Base-by-base conservation (phyloP, 2,329 filamentous ascomycete genomes). In the Remersonia thermophila region DNA sequence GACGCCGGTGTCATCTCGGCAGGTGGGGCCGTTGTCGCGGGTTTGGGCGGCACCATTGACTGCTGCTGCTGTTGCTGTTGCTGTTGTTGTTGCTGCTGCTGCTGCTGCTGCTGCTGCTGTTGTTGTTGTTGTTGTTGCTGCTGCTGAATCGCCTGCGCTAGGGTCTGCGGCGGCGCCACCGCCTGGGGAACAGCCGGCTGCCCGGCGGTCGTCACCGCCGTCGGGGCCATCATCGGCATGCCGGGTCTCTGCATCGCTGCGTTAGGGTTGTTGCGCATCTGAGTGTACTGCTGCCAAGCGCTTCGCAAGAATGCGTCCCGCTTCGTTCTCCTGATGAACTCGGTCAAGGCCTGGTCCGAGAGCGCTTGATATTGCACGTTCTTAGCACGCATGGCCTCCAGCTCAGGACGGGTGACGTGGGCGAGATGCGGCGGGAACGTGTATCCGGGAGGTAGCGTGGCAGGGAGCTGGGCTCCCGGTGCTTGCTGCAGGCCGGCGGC, bases 331-430 rank as follows among this genome's bases (percentile, higher is more conserved):
- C 37, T 41, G 10, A 43, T 25, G 11, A 48, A 28, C 7, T 38
- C 35, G 7, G 39, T 7, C 4, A 46, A 7, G 2, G 17, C 7
- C 8, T 44, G 33, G 5, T 42, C 40, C 5, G 32, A 16, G 27
- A 42, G n/a, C 3, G 17, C 23, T 25, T 32, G 35, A 3, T 32
- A 33, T 23, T 46, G 48, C 3, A 47, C 42, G 6, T 52, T 39
- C n/a, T 33, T 42, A 16, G 43, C 46, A 27, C 53, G 51, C 5
- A 51, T 39, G 9, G 28, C 28, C 16, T 52, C 45, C 7, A 57
- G 40, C 3, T 58, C 54, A 2, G 46, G 40, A 4, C 43, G 47
- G 2, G 51, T 44, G 4, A 55, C 44, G 12, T 50, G 43, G 7
- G 40, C 27, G 10, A 51, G n/a, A 10, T 43, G 35, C 4, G 43